Evolutionary conservation across 2,329 filamentous ascomycete genomes (phyloP), one percentile per base, ranked within the genome.

Genomic region (Fusarium sarcochroum): DNA sequence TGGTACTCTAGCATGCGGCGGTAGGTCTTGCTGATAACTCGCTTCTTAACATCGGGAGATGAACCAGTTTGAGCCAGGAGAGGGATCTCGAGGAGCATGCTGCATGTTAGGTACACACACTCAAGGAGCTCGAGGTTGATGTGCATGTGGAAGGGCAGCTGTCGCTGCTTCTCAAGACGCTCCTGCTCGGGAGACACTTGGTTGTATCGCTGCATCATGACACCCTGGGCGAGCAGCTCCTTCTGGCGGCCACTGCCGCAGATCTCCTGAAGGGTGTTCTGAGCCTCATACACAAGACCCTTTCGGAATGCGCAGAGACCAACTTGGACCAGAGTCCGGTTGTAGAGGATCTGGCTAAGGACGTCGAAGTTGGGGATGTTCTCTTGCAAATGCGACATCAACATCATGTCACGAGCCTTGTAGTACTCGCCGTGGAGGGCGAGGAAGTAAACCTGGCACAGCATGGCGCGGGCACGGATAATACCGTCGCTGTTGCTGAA

Each of bases 81-180:
- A 63, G 96, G 96, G 68, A 99, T 98, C 84, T 99, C 96, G 58
- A 99, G 89, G 71, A 99, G 91, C 96, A 99, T 99, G 83, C 94
- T 98, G 86, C 95, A 98, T 50, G 96, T 98, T 62, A 99, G 88
- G 84, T 99, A 99, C 66, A 98, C 95, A 77, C 96, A 98, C 85
- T 99, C 96, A 38, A 99, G 89, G 56, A 99, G 89, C 81, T 99
- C 96, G 52, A 99, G 88, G 86, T 99, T 99, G 86, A 99, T 99
- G 87, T 99, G 96, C 94, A 99, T 98, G 86, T 99, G 96, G 90
- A 99, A 99, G 37, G 96, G 96, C 72, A 99, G 88, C 84, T 99
- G 96, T 75, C 96, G 91, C 84, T 98, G 95, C 79, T 96, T 93
- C 85, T 99, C 96, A 38, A 98, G 88, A 71, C 95, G 93, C 85